These are phyloP conservation scores for Fusarium pseudocircinatum DNA, from an alignment of 2,329 filamentous ascomycete species.

Conservation along the genomic window DNA sequence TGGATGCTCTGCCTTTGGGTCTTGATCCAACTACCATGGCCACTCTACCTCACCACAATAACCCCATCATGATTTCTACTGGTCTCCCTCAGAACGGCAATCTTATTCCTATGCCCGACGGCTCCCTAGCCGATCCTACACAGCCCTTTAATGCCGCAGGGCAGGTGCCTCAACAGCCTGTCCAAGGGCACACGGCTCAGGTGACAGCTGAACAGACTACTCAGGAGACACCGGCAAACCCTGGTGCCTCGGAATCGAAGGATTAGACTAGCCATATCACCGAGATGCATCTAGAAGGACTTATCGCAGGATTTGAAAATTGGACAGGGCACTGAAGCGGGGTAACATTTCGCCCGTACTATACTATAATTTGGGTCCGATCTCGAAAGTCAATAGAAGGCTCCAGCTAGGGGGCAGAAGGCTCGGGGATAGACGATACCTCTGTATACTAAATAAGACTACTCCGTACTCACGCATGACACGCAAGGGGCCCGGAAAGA, in stretches of 20 bases:
- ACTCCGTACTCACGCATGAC: neutral
- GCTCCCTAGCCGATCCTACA: slow-evolving; percentile 22
- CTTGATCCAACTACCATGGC: slow-evolving; percentile 38
- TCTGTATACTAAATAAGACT: slow-evolving; percentile 38
- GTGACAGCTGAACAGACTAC: slow-evolving; percentile 20
- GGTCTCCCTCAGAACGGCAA: slow-evolving; percentile 26
- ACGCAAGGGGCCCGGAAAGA: neutral
- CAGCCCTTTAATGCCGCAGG: slow-evolving; percentile 15
- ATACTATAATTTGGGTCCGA: slow-evolving; percentile 1
- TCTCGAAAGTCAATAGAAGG: slow-evolving; percentile 3
- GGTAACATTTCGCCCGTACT: neutral
- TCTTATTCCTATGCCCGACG: slow-evolving; percentile 27
- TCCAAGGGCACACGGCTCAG: slow-evolving; percentile 7
- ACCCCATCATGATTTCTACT: slow-evolving; percentile 38
- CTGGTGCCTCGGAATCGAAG: slow-evolving; percentile 3
- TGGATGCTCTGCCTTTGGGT: slow-evolving; percentile 38
- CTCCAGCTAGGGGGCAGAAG: neutral
- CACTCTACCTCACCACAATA: slow-evolving; percentile 39
- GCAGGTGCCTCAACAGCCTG: slow-evolving; percentile 7
- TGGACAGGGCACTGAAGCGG: neutral
- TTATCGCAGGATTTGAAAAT: slow-evolving; percentile 3
- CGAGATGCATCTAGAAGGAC: neutral
- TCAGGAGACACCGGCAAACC: slow-evolving; percentile 10
- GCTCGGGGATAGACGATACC: slow-evolving; percentile 39
- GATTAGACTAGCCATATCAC: neutral